Evolutionary conservation across 139 green algal genomes (phyloP), one percentile per base, ranked within the genome.

Genomic region (Chlamydomonas applanata): DNA sequence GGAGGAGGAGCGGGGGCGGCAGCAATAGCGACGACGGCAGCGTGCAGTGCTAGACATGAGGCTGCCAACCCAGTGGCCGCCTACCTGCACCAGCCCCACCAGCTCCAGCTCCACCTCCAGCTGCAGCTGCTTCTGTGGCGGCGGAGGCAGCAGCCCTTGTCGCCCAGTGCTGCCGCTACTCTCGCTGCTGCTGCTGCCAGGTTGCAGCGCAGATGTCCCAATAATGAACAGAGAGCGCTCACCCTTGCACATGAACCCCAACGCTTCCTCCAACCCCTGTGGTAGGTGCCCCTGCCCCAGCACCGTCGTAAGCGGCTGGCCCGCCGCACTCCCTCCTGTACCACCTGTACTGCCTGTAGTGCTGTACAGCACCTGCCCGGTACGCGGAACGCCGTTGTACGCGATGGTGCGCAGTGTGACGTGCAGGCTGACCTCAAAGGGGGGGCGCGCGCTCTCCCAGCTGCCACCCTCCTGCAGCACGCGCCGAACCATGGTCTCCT

Each of bases 361-460:
- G 54, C 1, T 57, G 52, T 73, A 86, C 5, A 78, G 77, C 24
- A 62, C 56, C 9, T 35, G 67, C 2, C 82, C 83, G 0, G 66
- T 69, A 19, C 63, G 45, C 32, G 83, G 85, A 13, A 59, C 34
- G 20, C 85, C 81, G 52, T 84, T 79, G 53, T 83, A 81, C 17
- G 85, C 78, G 14, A 82, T 79, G 2, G 74, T 71, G 13, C 81
- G 34, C 1, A 59, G 70, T 20, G 69, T 73, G 27, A 77, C 52
- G 22, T 71, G 71, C 69, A 90, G 72, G 1, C 78, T 78, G 14
- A 91, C 90, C 84, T 94, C 85, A 79, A 92, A 96, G 1, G 93
- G 93, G 24, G 87, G 71, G 1, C 91, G 52, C 0, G 91, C 88
- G 19, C 73, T 88, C 78, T 97, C 93, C 88, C 89, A 97, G n/a